Base-by-base conservation (phyloP, 2,329 filamentous ascomycete species). In the Didymellaceae sp. region DNA sequence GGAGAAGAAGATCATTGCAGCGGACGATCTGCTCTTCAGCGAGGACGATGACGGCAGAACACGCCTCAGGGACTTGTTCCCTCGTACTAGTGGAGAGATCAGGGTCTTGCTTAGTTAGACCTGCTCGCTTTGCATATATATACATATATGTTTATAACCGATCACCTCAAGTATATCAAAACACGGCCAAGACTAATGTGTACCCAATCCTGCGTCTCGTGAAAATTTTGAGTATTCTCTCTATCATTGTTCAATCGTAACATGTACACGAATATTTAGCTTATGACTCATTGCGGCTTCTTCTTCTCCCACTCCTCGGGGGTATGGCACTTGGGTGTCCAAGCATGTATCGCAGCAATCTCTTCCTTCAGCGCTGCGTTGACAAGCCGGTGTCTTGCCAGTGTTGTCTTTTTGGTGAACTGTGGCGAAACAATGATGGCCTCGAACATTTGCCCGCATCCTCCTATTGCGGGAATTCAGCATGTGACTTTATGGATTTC, bases 261-360 rank as follows among this genome's bases (percentile, higher is more conserved):
- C 5, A 14, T 6, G 16, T 20, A 2, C 30, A 13, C 26, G n/a
- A 28, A 5, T 5, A 13, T 13, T 28, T 1, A 13, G 26, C 26
- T n/a, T 34, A 20, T 40, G 30, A 40, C 35, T 59, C 45, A 66
- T 55, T 73, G 69, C 5, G 63, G 68, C 55, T 82, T 80, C 74
- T 88, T 83, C 74, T 84, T 86, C 76, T 90, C 84, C 86, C 89
- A 96, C 78, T 97, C 90, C 66, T 91, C 90, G 0, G 90, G 90
- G 7, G 92, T 97, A 77, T 91, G 89, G 73, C 92, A 96, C 76
- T 91, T 95, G 21, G 91, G 90, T 47, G 90, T 95, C 92, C 92
- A 97, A 30, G 92, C 92, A 78, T 97, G 92, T 63, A 97, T 96
- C 58, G 83, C 84, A 13, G 90, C 89, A 71, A 97, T 96, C 77